Conservation (phyloP, 1,139 yeast genomes). For the Kodamaea sp. region DNA sequence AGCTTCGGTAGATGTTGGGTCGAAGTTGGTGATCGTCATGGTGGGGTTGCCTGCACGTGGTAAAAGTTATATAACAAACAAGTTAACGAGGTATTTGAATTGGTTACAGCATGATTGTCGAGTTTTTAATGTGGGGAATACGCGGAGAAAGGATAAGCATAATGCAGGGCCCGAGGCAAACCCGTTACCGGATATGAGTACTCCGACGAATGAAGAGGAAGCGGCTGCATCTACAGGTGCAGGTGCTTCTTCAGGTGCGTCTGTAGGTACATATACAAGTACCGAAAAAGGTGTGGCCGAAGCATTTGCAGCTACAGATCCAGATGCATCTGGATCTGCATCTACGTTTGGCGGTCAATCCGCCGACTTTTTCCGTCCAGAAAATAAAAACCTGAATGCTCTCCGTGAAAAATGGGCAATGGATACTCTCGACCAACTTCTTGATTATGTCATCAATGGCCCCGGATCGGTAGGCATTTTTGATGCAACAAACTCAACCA, state of each 20-base stretch:
- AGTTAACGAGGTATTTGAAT: conserved; percentile 79
- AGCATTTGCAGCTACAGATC: conserved; percentile 13
- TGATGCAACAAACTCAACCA: conserved; percentile 93
- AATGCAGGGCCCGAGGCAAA: conserved; percentile 67
- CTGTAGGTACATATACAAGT: conserved; percentile 1
- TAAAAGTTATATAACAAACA: conserved; percentile 87
- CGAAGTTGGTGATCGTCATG: conserved; percentile 88
- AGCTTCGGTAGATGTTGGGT: conserved; percentile 67
- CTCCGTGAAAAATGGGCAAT: conserved; percentile 94
- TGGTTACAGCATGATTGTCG: conserved; percentile 90
- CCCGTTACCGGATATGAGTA: conserved; percentile 64
- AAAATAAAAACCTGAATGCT: conserved; percentile 58
- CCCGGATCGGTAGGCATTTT: conserved; percentile 91
- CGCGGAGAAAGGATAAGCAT: conserved; percentile 72
- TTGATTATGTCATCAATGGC: conserved; percentile 76
- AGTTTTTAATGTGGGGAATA: conserved; percentile 92
- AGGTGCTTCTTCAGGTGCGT: too few species aligned
- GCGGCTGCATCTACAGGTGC: conserved; percentile 9
- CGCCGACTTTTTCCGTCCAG: conserved; percentile 86
- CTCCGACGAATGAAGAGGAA: conserved; percentile 30
- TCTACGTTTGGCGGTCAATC: conserved; percentile 54
- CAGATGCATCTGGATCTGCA: not conserved
- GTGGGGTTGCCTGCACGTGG: conserved; percentile 94
- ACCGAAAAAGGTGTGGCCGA: conserved; percentile 8
- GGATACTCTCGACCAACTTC: conserved; percentile 82